A percentile compares a stretch with the other conserved stretches of the same genome.
phyloP scores from a whole-genome alignment of 371 early-diverging fungal species.

The Syncephalis fuscata region DNA sequence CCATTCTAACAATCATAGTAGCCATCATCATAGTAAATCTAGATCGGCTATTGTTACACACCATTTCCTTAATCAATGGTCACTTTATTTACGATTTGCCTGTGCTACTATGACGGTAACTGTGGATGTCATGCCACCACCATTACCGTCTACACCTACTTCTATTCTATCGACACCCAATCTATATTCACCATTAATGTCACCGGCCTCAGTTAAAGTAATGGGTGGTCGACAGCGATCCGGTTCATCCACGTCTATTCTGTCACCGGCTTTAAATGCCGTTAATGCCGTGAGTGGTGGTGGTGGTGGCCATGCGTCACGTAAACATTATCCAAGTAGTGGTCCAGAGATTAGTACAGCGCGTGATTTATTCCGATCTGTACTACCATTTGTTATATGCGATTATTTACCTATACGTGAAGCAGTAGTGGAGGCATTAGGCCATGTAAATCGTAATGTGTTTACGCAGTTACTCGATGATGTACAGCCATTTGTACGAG shows the following conservation, averaged over 20 bases:
- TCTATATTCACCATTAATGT: too few relatives aligned
- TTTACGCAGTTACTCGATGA: slow-evolving; percentile 53
- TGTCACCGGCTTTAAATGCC: too few relatives aligned
- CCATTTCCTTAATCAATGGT: slow-evolving; percentile 49
- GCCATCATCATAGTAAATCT: too few relatives aligned
- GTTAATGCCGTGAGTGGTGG: too few relatives aligned
- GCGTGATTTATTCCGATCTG: slow-evolving; percentile 33
- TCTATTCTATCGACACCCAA: background rate
- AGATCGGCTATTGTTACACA: background rate
- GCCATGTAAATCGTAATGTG: slow-evolving; percentile 42
- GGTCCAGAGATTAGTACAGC: slow-evolving; percentile 34
- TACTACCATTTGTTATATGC: slow-evolving; percentile 45
- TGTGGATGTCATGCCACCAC: slow-evolving; percentile 8
- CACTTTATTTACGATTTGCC: slow-evolving; percentile 47
- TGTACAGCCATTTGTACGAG: slow-evolving; percentile 36
- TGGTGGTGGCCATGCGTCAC: slow-evolving; percentile 7
- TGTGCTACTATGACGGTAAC: slow-evolving; percentile 35
- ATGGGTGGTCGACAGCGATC: too few relatives aligned
- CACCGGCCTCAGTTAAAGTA: too few relatives aligned
- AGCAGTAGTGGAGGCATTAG: slow-evolving; percentile 47
- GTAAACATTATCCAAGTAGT: slow-evolving; percentile 25
- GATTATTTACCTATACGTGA: slow-evolving; percentile 58
- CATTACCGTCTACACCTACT: background rate
- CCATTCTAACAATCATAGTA: too few relatives aligned
- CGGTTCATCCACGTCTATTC: too few relatives aligned